Percentiles rank a stretch among this genome's conserved stretches.
Conservation (phyloP, 2,329 filamentous ascomycete genomes). For the Aspergillus tanneri region DNA sequence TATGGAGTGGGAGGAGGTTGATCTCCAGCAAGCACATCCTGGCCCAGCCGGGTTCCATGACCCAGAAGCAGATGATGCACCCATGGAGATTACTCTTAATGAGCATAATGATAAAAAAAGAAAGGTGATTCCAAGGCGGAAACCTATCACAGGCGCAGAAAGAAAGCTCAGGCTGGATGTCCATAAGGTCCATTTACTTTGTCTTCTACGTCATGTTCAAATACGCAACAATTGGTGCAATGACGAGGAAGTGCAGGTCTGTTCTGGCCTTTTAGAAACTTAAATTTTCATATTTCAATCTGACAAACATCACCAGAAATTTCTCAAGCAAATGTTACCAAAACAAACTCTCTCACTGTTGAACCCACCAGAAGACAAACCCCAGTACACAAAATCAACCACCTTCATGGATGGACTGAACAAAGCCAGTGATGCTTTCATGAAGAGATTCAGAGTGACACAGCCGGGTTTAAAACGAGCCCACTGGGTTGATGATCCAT, state of each 20-base stretch:
- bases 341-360: constrained; percentile 66
- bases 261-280: constrained; percentile 10
- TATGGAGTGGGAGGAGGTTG: constrained; percentile 64
- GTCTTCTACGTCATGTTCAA: constrained; percentile 74
- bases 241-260: constrained; percentile 64
- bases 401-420: constrained; percentile 78
- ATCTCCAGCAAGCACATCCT: constrained; percentile 39
- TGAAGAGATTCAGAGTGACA: constrained; percentile 66
- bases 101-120: constrained; percentile 27
- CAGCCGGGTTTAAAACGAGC: constrained; percentile 68
- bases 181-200: constrained; percentile 86
- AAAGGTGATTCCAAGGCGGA: constrained; percentile 42
- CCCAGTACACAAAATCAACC: constrained; percentile 73
- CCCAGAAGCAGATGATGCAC: constrained; percentile 23
- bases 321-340: constrained; percentile 63
- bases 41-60: constrained; percentile 16
- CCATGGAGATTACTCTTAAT: constrained; percentile 41
- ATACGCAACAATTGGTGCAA: constrained; percentile 89
- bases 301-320: constrained; percentile 26
- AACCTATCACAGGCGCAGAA: constrained; percentile 56
- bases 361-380: constrained; percentile 64
- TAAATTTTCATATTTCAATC: not conserved
- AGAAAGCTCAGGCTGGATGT: constrained; percentile 65
- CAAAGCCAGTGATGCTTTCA: constrained; percentile 66
- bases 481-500: constrained; percentile 70